These are phyloP conservation scores for Claviceps digitariae DNA, from an alignment of 2,329 filamentous ascomycete genomes.

Conservation along the genomic window DNA sequence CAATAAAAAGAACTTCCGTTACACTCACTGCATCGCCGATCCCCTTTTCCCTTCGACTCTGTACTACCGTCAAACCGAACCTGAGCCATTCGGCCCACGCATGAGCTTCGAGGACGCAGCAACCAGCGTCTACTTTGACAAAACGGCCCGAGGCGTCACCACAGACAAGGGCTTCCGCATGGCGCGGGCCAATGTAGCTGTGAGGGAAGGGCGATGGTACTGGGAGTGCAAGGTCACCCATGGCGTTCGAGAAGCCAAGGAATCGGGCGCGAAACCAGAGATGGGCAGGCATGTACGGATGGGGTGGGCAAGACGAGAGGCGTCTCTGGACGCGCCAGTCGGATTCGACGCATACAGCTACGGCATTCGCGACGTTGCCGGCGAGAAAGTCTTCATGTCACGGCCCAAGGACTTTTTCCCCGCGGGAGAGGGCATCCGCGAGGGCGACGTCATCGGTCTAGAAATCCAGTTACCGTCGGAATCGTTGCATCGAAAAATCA, in stretches of 20 bases:
- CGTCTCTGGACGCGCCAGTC: constrained; percentile 68
- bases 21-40: constrained; percentile 82
- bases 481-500: constrained; percentile 73
- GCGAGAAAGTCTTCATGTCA: constrained; percentile 88
- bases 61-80: constrained; percentile 81
- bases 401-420: constrained; percentile 83
- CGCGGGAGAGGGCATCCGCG: constrained; percentile 61
- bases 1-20: constrained; percentile 67
- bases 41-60: constrained; percentile 74
- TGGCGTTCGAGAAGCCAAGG: constrained; percentile 41
- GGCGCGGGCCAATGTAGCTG: constrained; percentile 78
- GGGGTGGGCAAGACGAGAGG: constrained; percentile 73
- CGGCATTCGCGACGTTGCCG: constrained; percentile 75
- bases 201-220: constrained; percentile 80
- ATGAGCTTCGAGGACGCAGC: constrained; percentile 91
- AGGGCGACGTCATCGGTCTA: constrained; percentile 88
- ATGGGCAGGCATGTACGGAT: constrained; percentile 59
- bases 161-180: constrained; percentile 91
- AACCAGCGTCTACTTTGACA: constrained; percentile 70
- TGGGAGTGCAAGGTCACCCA: constrained; percentile 86
- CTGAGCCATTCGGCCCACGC: constrained; percentile 67
- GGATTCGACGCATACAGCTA: constrained; percentile 91
- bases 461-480: constrained; percentile 86
- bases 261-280: constrained; percentile 29
- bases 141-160: constrained; percentile 61